Evolutionary conservation across 164 flowering plant species (phyloP), one percentile per base, ranked within the genome.

Genomic region (Chloranthus sessilifolius): DNA sequence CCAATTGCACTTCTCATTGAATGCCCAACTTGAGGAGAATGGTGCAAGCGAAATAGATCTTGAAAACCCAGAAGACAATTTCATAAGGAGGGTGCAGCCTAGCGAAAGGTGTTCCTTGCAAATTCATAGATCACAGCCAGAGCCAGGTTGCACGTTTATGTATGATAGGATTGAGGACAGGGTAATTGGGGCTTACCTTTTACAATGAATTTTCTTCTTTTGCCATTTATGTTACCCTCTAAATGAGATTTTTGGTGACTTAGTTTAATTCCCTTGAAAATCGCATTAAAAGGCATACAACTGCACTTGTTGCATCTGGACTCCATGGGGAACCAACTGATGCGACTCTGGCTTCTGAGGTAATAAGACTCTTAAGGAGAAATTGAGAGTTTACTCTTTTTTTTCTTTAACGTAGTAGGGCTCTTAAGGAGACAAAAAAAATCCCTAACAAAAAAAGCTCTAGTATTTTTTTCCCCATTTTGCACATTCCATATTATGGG

Each of bases 321-420:
- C 63, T 60, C 0, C 73, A 68, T 49, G 83, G 83, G 38, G 90
- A 81, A 70, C 81, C 80, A 19, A 47, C 58, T 43, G 99, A 94
- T 50, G 95, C 99, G 26, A 65, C 99, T 24, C 64, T 84, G 53
- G 95, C 99, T 64, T 89, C 96, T 23, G 86, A 87, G 90, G 99
- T 94, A 50, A 53, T 49, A n/a, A n/a, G n/a, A n/a, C n/a, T n/a
- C n/a, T n/a, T n/a, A n/a, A n/a, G n/a, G n/a, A n/a, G n/a, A n/a
- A n/a, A n/a, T n/a, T n/a, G n/a, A n/a, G n/a, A n/a, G n/a, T n/a
- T n/a, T n/a, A n/a, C n/a, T n/a, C n/a, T n/a, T n/a, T n/a, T n/a
- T n/a, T n/a, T n/a, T n/a, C n/a, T n/a, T n/a, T n/a, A n/a, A n/a
- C n/a, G n/a, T n/a, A n/a, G n/a, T n/a, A n/a, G n/a, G n/a, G n/a